These are phyloP conservation scores for Sporisorium graminicola DNA, from an alignment of 1,284 basidiomycete genomes.

Conservation along the genomic window DNA sequence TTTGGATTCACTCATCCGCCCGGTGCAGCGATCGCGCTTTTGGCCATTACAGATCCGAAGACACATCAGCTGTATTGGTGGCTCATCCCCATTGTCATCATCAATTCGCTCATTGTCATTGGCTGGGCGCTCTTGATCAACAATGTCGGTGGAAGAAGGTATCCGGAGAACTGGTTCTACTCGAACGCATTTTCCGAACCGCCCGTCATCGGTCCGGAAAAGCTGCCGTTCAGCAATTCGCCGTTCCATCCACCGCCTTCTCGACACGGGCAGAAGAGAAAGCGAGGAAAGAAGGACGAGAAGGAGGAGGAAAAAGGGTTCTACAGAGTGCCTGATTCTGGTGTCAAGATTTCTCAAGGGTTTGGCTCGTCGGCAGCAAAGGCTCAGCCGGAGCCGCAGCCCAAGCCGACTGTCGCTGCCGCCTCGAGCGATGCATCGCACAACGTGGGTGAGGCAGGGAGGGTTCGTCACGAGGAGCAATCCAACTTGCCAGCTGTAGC, in stretches of 20 bases:
- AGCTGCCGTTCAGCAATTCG: conserved; percentile 33
- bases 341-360: conserved; percentile 15
- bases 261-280: conserved; percentile 11
- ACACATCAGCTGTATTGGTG: conserved; percentile 44
- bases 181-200: conserved; percentile 28
- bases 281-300: neutral
- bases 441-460: conserved; percentile 10
- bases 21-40: conserved; percentile 55
- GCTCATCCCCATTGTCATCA: conserved; percentile 42
- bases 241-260: conserved; percentile 11
- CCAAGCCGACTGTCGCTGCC: neutral
- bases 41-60: conserved; percentile 48
- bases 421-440: conserved; percentile 1
- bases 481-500: too few species aligned
- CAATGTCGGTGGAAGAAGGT: conserved; percentile 49
- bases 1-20: conserved; percentile 60
- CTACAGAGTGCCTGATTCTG: conserved; percentile 29
- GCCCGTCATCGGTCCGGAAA: conserved; percentile 43
- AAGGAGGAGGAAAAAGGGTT: conserved; percentile 24
- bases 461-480: conserved; percentile 6
- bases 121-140: conserved; percentile 65
- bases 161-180: conserved; percentile 52
- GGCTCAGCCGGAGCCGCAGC: conserved; percentile 1
- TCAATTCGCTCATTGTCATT: conserved; percentile 50
- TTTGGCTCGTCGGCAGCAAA: neutral